These are phyloP conservation scores for Vicia faba DNA, from an alignment of 306 rosid species.

Conservation along the genomic window DNA sequence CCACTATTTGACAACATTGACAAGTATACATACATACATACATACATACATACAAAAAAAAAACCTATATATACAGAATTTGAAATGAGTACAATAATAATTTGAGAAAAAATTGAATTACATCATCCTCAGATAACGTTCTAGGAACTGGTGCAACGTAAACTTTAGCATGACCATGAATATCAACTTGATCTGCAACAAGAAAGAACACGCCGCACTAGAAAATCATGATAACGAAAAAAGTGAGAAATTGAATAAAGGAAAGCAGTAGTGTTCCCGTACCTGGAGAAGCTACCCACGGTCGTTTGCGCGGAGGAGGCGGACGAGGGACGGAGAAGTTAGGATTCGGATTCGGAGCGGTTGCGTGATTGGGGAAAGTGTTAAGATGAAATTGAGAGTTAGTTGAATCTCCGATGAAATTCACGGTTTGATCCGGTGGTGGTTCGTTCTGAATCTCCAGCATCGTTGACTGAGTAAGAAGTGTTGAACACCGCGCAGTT, in stretches of 20 bases:
- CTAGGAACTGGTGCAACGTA: conserved; percentile 81
- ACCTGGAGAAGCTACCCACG: background rate
- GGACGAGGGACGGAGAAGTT: conserved; percentile 13
- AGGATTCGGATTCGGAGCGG: background rate
- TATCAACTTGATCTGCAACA: conserved; percentile 55
- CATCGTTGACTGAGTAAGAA: conserved; percentile 5
- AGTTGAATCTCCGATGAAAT: conserved; percentile 34
- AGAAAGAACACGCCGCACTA: no score
- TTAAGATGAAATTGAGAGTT: conserved; percentile 1
- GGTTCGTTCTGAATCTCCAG: conserved; percentile 37
- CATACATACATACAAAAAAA: background rate
- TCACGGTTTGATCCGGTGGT: conserved; percentile 24
- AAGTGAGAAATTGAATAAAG: background rate
- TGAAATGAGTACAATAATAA: background rate
- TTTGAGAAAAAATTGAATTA: conserved; percentile 40
- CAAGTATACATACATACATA: background rate
- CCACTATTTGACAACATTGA: background rate
- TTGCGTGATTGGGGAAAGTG: conserved; percentile 23
- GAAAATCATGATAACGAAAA: no score
- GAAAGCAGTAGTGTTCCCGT: background rate
- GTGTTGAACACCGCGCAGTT: background rate
- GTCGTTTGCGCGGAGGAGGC: conserved; percentile 7
- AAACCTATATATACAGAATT: background rate
- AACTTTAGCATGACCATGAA: conserved; percentile 51
- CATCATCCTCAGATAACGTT: conserved; percentile 64